phyloP scores from a whole-genome alignment of 1,284 basidiomycete species.

The Cystobasidium pallidum region DNA sequence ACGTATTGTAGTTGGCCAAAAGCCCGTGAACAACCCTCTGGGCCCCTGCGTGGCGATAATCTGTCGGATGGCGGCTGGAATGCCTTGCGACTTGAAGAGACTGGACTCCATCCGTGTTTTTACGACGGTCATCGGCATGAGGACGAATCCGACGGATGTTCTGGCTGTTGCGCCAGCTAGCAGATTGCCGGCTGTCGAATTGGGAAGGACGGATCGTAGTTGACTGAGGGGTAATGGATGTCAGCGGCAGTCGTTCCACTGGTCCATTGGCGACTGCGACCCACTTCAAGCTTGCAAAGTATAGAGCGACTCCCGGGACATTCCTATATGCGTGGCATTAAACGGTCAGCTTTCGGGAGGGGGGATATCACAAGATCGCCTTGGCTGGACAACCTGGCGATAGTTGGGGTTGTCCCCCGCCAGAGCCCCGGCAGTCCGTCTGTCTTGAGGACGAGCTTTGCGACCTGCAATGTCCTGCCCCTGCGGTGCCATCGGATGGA shows the following conservation, averaged over 20 bases:
- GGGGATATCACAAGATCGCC: conserved; percentile 43
- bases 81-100: conserved; percentile 15
- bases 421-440: conserved; percentile 61
- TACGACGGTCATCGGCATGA: conserved; percentile 92
- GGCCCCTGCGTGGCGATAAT: conserved; percentile 70
- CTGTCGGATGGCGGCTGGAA: conserved; percentile 58
- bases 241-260: no score
- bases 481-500: neutral
- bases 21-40: conserved; percentile 82
- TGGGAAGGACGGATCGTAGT: conserved; percentile 64
- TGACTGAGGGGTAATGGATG: no score
- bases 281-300: conserved; percentile 76
- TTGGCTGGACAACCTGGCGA: conserved; percentile 64
- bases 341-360: neutral
- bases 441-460: conserved; percentile 56
- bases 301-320: conserved; percentile 88
- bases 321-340: conserved; percentile 67
- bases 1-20: conserved; percentile 64
- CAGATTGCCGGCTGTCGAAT: conserved; percentile 78
- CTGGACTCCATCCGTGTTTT: conserved; percentile 92
- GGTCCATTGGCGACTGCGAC: no score
- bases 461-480: conserved; percentile 26
- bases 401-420: conserved; percentile 81
- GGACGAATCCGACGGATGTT: conserved; percentile 78
- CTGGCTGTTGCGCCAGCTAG: conserved; percentile 85